Conservation (phyloP, 371 early-diverging fungal genomes). For the Vittaforma corneae region DNA sequence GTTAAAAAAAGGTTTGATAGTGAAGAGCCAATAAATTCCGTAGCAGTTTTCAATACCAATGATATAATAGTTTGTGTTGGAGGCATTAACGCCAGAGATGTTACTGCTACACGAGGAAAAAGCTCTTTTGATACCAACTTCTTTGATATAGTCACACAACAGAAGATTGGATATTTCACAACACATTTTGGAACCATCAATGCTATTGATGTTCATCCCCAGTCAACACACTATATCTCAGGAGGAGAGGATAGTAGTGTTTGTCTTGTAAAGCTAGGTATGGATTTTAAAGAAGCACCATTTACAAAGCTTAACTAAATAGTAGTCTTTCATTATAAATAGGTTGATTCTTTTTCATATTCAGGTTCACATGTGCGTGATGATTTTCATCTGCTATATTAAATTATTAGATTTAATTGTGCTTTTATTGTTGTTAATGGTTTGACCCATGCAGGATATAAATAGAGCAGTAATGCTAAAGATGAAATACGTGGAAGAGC, state of each 20-base stretch:
- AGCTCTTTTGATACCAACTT: conserved; percentile 93
- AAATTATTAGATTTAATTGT: too few relatives aligned
- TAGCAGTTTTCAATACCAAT: conserved; percentile 69
- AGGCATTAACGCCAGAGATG: conserved; percentile 76
- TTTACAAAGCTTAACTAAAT: conserved; percentile 48
- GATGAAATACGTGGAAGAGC: conserved; percentile 47
- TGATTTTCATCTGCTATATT: too few relatives aligned
- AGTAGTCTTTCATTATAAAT: background rate
- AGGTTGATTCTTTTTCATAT: too few relatives aligned
- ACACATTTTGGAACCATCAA: conserved; percentile 99
- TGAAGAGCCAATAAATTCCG: conserved; percentile 87
- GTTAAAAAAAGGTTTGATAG: conserved; percentile 71
- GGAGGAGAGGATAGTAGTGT: conserved; percentile 54
- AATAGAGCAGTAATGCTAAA: conserved; percentile 48
- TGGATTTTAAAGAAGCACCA: conserved; percentile 37
- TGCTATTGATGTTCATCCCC: conserved; percentile 86
- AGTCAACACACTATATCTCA: conserved; percentile 64
- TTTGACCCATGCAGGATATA: conserved; percentile 11
- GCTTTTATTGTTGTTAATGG: background rate
- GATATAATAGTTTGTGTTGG: conserved; percentile 61
- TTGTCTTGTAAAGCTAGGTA: conserved; percentile 37
- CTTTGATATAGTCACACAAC: conserved; percentile 86
- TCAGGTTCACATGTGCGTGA: too few relatives aligned
- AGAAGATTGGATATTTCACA: conserved; percentile 86
- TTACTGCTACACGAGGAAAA: conserved; percentile 81